Evolutionary conservation across 352 stramenopile genomes (phyloP).

Genomic region (Aphanomyces euteiches): DNA sequence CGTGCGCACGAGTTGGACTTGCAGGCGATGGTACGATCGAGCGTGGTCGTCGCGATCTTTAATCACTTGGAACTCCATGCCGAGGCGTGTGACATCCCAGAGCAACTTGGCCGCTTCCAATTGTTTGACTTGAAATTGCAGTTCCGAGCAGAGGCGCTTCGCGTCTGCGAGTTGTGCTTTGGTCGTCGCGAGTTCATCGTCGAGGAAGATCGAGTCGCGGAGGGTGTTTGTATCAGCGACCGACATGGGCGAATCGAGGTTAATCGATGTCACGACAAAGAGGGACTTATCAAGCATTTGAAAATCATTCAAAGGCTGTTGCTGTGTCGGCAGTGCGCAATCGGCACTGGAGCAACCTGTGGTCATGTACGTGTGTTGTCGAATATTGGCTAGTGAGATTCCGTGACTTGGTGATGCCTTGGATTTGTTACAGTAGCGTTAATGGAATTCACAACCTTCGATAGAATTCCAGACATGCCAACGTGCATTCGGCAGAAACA

Average conservation of each 20-base stretch:
- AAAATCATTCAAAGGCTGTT: background rate
- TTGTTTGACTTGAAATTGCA: slow-evolving; percentile 14
- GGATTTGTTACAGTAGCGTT: too few species aligned
- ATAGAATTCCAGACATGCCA: too few species aligned
- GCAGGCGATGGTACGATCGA: background rate
- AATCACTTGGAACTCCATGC: slow-evolving; percentile 7
- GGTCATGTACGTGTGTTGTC: too few species aligned
- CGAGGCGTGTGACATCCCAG: slow-evolving; percentile 30
- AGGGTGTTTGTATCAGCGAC: background rate
- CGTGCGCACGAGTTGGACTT: slow-evolving; percentile 11
- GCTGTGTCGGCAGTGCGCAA: too few species aligned
- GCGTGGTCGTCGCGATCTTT: slow-evolving; percentile 17
- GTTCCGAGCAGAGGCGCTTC: background rate
- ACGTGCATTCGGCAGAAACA: too few species aligned
- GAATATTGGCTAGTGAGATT: too few species aligned
- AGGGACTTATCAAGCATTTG: background rate
- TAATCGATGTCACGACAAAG: background rate
- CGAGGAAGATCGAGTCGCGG: background rate
- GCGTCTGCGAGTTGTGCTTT: background rate
- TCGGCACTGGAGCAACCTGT: too few species aligned
- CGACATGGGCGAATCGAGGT: background rate
- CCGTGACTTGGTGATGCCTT: too few species aligned
- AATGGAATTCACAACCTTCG: too few species aligned
- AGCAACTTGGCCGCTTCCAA: slow-evolving; percentile 23
- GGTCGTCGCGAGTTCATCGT: slow-evolving; percentile 1